Evolutionary conservation across 306 rosid species (phyloP).

Genomic region (Inga laurina): DNA sequence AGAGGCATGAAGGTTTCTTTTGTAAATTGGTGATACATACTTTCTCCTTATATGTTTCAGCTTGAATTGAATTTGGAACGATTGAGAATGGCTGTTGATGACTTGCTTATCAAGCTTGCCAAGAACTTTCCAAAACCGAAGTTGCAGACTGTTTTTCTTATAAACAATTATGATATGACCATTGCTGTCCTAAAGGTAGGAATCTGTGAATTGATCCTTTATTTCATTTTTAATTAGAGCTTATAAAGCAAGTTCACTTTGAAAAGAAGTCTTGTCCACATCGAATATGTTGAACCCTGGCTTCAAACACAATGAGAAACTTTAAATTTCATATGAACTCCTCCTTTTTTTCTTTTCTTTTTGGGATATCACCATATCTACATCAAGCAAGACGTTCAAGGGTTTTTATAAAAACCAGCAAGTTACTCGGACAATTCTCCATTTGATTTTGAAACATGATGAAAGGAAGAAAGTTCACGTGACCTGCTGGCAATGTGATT

Average conservation of each 20-base stretch:
- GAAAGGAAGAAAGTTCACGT: not conserved
- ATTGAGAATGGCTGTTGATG: slow-evolving; percentile 94
- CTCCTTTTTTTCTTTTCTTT: not conserved
- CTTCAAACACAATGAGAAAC: not conserved
- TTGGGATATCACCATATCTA: slow-evolving; percentile 6
- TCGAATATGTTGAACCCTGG: not conserved
- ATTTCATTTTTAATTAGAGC: slow-evolving; percentile 16
- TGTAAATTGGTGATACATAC: slow-evolving; percentile 26
- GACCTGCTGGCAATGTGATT: slow-evolving; percentile 9
- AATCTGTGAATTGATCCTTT: slow-evolving; percentile 23
- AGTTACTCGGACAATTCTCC: slow-evolving; percentile 8
- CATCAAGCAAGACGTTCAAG: slow-evolving; percentile 24
- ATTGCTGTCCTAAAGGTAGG: slow-evolving; percentile 90
- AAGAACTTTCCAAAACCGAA: slow-evolving; percentile 77
- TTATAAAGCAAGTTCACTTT: not conserved
- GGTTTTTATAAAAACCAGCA: not conserved
- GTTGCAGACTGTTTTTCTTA: slow-evolving; percentile 84
- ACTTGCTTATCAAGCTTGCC: slow-evolving; percentile 93
- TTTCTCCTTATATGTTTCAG: slow-evolving; percentile 49
- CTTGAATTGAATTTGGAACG: slow-evolving; percentile 87
- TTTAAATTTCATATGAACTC: not conserved
- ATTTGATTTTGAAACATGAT: slow-evolving; percentile 15
- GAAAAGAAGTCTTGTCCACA: not conserved
- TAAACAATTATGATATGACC: slow-evolving; percentile 96
- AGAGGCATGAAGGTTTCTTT: not conserved